Base-by-base conservation (phyloP, 768 basidiomycete species). In the Agrocybe pediades region DNA sequence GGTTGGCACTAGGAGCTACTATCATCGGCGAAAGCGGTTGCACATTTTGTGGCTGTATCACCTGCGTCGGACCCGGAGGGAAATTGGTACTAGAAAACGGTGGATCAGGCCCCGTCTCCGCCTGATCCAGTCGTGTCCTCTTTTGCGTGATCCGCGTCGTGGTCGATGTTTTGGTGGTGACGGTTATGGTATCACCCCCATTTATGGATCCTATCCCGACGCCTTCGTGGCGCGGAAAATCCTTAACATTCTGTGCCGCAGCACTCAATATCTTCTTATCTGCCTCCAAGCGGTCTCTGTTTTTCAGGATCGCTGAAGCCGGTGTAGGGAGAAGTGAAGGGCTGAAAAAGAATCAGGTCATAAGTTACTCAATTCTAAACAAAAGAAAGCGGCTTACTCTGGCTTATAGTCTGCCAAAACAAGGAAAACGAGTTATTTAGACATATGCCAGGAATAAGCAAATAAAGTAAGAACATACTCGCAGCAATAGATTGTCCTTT, bases 401-500 rank as follows among this genome's bases (percentile, higher is more conserved):
- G 65, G 61, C 24, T 57, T 57, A 33, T 65, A 68, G 48, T 68
- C 65, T 66, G 41, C 59, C 36, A n/a, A 11, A 45, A 8, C 13
- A 13, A 17, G 41, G 6, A 21, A 25, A 26, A 33, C 16, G 11
- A 1, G 7, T 42, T 20, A 6, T 15, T 6, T 25, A 19, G 40
- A 26, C 8, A n/a, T n/a, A n/a, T n/a, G n/a, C n/a, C n/a, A n/a
- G n/a, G n/a, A n/a, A n/a, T n/a, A n/a, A n/a, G n/a, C n/a, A 6
- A 44, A 25, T 8, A 16, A 43, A 39, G 39, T 27, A 26, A 19
- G 20, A 2, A 58, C 67, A 24, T 45, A 71, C 70, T 73, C 19
- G 66, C 62, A 36, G 70, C 71, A 26, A 69, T 63, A 25, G 64
- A 65, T 49, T 65, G 66, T 7, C 66, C 64, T 41, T 66, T 63